Evolutionary conservation across 129 eudicot species (phyloP), one percentile per base, ranked within the genome.

Genomic region (Lactuca sativa): DNA sequence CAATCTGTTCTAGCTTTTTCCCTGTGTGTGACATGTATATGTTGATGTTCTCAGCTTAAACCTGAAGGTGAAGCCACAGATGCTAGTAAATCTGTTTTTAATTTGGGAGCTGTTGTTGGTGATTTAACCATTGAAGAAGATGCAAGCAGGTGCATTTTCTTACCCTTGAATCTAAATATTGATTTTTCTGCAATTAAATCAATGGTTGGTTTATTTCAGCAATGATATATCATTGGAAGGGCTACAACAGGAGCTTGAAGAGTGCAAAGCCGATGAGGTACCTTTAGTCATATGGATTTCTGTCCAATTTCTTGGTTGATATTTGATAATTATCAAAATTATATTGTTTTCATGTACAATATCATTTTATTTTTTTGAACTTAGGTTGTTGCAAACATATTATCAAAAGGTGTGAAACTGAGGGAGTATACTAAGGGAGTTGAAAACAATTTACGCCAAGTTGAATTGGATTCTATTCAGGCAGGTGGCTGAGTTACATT

Each of bases 351-450:
- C 9, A 1, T 43, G 30, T 25, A 25, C 11, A 31, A 6, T 55
- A 62, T 62, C 56, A 17, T 51, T 34, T 16, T 76, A 57, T 67
- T 16, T 72, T 14, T 68, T 69, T 63, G 60, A 43, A 16, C 15
- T 59, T 72, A 93, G 98, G 97, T 89, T 43, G 98, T 93, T 41
- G 88, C 98, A 25, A 90, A 83, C 72, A 93, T 93, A 78, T 80
- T 93, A 75, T 89, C 98, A 31, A 89, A 93, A 79, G 98, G 98
- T 18, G 86, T 87, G 60, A 86, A 74, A 80, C 62, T 89, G 79
- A 88, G 98, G 44, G 98, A 93, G 56, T 87, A 93, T 74, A 89
- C 98, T 7, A 93, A 90, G 81, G 96, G 90, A 54, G 98, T 93
- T 68, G 98, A 93, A 77, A 89, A 89, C 83, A 89, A 93, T 79